Conservation (phyloP, 768 basidiomycete genomes). For the Termitomyces sp. region DNA sequence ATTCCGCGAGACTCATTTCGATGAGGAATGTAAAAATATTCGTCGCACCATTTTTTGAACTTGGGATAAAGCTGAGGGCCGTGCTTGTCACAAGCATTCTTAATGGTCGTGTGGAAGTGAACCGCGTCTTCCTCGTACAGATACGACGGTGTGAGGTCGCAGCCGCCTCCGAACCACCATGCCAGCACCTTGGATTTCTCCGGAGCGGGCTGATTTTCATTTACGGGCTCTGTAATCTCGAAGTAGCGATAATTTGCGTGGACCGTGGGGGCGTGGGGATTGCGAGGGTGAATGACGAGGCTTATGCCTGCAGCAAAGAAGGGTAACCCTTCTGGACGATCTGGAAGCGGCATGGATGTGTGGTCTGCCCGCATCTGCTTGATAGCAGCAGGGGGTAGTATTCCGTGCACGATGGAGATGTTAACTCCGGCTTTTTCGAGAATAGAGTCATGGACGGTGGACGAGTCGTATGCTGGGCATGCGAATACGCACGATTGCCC, state of each 20-base stretch:
- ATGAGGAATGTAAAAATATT: conserved; percentile 93
- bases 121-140: conserved; percentile 83
- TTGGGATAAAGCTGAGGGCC: conserved; percentile 61
- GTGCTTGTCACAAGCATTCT: conserved; percentile 70
- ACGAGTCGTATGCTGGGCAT: conserved; percentile 31
- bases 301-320: conserved; percentile 93
- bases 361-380: conserved; percentile 96
- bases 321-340: conserved; percentile 61
- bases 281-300: conserved; percentile 90
- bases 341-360: conserved; percentile 61
- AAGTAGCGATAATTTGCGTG: conserved; percentile 98
- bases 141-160: conserved; percentile 92
- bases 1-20: conserved; percentile 82
- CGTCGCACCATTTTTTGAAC: conserved; percentile 96
- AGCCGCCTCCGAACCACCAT: conserved; percentile 99
- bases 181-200: conserved; percentile 56
- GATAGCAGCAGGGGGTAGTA: conserved; percentile 83
- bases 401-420: conserved; percentile 86
- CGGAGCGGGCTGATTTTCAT: conserved; percentile 22
- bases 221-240: conserved; percentile 64
- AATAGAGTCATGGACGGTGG: conserved; percentile 33
- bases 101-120: conserved; percentile 82
- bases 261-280: conserved; percentile 90
- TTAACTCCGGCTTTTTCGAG: conserved; percentile 98
- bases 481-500: conserved; percentile 85